Evolutionary conservation across 1,139 yeast species (phyloP).

Genomic region (Yamadazyma kanchanaburiensis): DNA sequence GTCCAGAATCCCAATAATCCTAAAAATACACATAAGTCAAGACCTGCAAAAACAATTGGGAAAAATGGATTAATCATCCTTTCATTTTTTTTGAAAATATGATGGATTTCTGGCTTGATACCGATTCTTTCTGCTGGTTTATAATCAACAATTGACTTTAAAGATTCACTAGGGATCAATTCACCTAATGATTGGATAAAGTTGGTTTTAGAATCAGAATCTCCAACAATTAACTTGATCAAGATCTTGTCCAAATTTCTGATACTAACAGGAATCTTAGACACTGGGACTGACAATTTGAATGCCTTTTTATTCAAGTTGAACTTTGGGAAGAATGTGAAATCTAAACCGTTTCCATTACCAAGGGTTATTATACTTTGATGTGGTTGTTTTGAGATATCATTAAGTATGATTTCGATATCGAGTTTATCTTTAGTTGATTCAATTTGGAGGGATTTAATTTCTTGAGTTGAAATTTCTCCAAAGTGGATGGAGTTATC

Average conservation of each 20-base stretch:
- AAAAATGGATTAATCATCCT: conserved; percentile 51
- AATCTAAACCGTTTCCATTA: conserved; percentile 21
- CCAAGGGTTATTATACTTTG: conserved; percentile 28
- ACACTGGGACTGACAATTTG: conserved; percentile 25
- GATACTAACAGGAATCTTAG: conserved; percentile 36
- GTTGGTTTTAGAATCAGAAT: conserved; percentile 18
- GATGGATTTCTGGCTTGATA: conserved; percentile 64
- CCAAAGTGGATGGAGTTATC: conserved; percentile 27
- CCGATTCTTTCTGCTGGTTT: conserved; percentile 41
- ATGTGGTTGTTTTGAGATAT: conserved; percentile 24
- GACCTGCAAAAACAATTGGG: conserved; percentile 51
- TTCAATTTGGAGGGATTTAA: conserved; percentile 29
- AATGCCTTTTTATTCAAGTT: conserved; percentile 17
- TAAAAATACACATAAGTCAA: conserved; percentile 40
- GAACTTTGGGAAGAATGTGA: conserved; percentile 24
- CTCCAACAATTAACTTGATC: conserved; percentile 33
- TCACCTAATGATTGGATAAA: conserved; percentile 29
- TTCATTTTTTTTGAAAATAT: conserved; percentile 59
- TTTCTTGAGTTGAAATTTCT: conserved; percentile 34
- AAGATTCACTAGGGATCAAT: conserved; percentile 28
- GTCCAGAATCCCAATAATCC: conserved; percentile 49
- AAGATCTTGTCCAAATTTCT: conserved; percentile 30
- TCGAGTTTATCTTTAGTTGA: conserved; percentile 31
- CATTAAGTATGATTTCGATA: conserved; percentile 26
- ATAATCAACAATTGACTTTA: conserved; percentile 22